A percentile compares a stretch with the other conserved stretches of the same genome.
phyloP scores from a whole-genome alignment of 768 basidiomycete species.

The Strobilomyces dryophilus region DNA sequence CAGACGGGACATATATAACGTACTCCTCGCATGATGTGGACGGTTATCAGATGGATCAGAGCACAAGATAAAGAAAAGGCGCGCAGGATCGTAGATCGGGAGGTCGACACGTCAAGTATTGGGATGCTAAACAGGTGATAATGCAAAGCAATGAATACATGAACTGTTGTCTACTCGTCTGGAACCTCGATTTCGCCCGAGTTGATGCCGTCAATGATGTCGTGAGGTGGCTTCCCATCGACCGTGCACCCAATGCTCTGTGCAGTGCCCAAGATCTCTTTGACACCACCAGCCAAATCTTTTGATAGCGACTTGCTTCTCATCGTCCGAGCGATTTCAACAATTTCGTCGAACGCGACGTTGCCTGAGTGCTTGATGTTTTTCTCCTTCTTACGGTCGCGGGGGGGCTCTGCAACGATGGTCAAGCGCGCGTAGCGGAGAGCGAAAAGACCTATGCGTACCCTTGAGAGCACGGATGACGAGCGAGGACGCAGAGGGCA shows the following conservation, averaged over 20 bases:
- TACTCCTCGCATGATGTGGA: background rate
- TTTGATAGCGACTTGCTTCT: constrained; percentile 91
- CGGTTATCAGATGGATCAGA: background rate
- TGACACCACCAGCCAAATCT: constrained; percentile 81
- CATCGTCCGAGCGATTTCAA: constrained; percentile 96
- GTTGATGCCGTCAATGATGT: constrained; percentile 85
- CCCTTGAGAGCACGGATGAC: constrained; percentile 99
- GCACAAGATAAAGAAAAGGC: background rate
- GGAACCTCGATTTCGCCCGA: constrained; percentile 83
- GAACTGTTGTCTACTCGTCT: constrained; percentile 57
- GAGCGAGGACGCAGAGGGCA: constrained; percentile 94
- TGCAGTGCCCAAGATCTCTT: constrained; percentile 98
- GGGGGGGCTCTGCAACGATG: constrained; percentile 76
- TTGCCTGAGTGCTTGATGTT: constrained; percentile 99
- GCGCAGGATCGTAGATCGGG: background rate
- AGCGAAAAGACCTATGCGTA: constrained; percentile 33
- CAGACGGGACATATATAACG: background rate
- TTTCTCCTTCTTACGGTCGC: constrained; percentile 99
- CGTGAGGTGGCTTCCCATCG: constrained; percentile 90
- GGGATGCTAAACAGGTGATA: constrained; percentile 11
- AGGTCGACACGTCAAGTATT: background rate
- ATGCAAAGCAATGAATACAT: constrained; percentile 19
- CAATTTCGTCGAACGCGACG: constrained; percentile 88
- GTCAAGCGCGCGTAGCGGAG: background rate
- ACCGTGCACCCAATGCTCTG: constrained; percentile 97